Evolutionary conservation across 1,284 basidiomycete species (phyloP), one percentile per base, ranked within the genome.

Genomic region (Ceratobasidium papillatum): DNA sequence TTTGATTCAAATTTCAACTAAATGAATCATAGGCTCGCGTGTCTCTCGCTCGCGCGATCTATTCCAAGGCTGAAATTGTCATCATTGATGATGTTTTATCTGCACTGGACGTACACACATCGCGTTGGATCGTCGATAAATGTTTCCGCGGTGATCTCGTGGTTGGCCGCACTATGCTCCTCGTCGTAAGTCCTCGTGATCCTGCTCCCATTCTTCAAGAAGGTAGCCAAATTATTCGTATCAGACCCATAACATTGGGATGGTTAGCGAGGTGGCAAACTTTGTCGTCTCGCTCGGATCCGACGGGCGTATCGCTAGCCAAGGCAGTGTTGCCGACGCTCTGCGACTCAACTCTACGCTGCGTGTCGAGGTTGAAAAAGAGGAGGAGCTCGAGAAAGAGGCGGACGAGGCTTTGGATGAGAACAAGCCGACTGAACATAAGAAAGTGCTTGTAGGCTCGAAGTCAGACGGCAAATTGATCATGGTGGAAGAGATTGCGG

Each of bases 1-100:
- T 8, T 8, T 34, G 1, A 7, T 22, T n/a, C 30, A 36, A 34
- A 25, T 14, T 8, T 25, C 72, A 17, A 54, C 22, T 7, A 17
- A 43, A 32, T 12, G 17, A 0, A 3, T 79, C 83, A 93, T 80
- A 93, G 85, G 94, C 94, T 45, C 89, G 94, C 25, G 88, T 96
- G 11, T 93, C 91, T 3, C 84, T 96, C 12, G 94, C 94, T 1
- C 85, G 94, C 1, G 93, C 92, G 0, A 89, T 92, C 1, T 96
- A 95, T 80, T 93, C 92, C 0, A 83, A 87, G 0, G 87, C 92
- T 0, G 89, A 91, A 75, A 88, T 94, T 51, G 86, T 94, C 45
- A 80, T 85, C 9, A 81, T 85, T 45, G 84, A 84, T 78, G 83
- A 77, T 32, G 87, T 91, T 38, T 80, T 82, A 61, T 82, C 83